Evolutionary conservation across 306 rosid species (phyloP), one percentile per base, ranked within the genome.

Genomic region (Malus fusca): DNA sequence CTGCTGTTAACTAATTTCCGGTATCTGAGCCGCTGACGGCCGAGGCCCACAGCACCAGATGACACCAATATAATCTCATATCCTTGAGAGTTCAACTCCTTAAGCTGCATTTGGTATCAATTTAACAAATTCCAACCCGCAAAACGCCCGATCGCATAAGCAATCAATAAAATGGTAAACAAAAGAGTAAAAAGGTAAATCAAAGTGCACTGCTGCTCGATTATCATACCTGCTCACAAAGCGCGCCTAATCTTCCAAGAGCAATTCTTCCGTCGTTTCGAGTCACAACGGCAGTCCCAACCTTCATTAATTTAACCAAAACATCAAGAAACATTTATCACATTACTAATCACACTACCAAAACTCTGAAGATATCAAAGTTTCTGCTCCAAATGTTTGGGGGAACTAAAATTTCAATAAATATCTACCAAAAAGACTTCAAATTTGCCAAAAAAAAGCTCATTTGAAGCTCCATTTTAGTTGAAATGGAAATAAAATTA

Each of bases 21-120:
- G 76, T 84, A 90, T 83, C 87, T 83, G 19, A 96, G 99, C 86
- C 93, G 87, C 78, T 96, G 99, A 76, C 99, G 97, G 80, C 99
- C 99, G 46, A 96, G 91, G 42, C 99, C 99, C 76, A 92, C 99
- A 80, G 99, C 99, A 65, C 99, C 99, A 0, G 98, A 96, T 15
- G 99, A 90, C 85, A 96, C 99, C 89, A 96, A 77, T 84, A 96
- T 89, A 77, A 96, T 76, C 86, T 96, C 99, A 60, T 80, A 90
- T 35, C 97, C 99, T 69, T 80, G 88, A 79, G 85, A 76, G 79
- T 81, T 92, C 75, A 96, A 80, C 73, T 92, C 93, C 92, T 92
- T 92, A 51, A 92, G 83, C 99, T 96, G 84, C 87, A 74, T 82
- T 78, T 4, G 68, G 43, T 35, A 77, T 78, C 70, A 78, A 81